Percentiles rank a stretch among this genome's conserved stretches.
phyloP scores from a whole-genome alignment of 2,329 filamentous ascomycete genomes.

The Graphilbum sp. region DNA sequence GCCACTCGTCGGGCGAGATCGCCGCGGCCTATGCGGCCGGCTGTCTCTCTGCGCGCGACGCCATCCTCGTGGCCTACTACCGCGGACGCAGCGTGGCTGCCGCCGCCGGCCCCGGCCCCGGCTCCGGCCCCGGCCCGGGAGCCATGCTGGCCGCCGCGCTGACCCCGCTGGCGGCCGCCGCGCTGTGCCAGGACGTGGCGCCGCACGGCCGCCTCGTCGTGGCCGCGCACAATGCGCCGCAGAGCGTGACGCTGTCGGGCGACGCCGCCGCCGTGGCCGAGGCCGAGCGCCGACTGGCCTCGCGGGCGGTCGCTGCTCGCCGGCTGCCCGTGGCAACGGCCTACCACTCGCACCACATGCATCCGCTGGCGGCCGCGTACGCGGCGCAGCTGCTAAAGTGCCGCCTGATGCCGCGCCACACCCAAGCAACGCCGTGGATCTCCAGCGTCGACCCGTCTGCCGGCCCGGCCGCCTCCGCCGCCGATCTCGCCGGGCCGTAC shows the following conservation, averaged over 20 bases:
- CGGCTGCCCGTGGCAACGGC: conserved; percentile 16
- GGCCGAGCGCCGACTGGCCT: conserved; percentile 2
- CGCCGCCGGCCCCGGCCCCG: conserved; percentile 3
- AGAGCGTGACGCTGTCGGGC: conserved; percentile 21
- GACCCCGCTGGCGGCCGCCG: conserved; percentile 19
- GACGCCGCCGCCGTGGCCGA: conserved; percentile 7
- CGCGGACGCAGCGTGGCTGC: conserved; percentile 8
- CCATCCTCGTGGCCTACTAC: conserved; percentile 28
- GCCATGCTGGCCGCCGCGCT: conserved; percentile 30
- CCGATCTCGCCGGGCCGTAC: conserved; percentile 11
- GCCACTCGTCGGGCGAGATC: conserved; percentile 35
- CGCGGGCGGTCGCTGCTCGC: conserved; percentile 10
- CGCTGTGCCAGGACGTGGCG: conserved; percentile 8
- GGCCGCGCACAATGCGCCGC: conserved; percentile 18
- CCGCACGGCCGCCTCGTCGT: conserved; percentile 16
- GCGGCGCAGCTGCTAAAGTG: conserved; percentile 8
- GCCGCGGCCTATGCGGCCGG: conserved; percentile 32
- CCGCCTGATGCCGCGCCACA: conserved; percentile 3
- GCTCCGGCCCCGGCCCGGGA: no score
- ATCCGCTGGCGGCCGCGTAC: conserved; percentile 9
- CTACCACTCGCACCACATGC: conserved; percentile 19
- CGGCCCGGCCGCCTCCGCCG: conserved; percentile 5
- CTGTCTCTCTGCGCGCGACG: conserved; percentile 21
- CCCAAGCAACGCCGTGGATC: neutral
- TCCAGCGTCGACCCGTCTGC: neutral